Evolutionary conservation across 805 yeast species (phyloP).

Genomic region (Metschnikowia lunata): DNA sequence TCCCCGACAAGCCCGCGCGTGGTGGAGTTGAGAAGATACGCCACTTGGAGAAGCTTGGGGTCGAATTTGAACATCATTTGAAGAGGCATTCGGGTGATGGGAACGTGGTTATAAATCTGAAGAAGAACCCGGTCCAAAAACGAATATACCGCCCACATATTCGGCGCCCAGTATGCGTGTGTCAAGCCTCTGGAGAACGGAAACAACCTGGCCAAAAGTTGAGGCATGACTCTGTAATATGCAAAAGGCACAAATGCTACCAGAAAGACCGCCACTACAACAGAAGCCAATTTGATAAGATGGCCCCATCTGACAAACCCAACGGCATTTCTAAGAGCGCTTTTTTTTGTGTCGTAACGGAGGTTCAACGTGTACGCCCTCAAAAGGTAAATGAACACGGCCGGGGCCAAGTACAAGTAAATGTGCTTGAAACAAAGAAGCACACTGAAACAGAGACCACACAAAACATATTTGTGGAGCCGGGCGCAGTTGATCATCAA

Average conservation of each 20-base stretch:
- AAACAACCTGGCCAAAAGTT: slow-evolving; percentile 67
- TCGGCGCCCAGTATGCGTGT: slow-evolving; percentile 99
- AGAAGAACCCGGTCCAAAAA: slow-evolving; percentile 69
- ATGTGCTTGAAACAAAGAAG: slow-evolving; percentile 93
- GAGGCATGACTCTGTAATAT: slow-evolving; percentile 55
- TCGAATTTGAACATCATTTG: slow-evolving; percentile 42
- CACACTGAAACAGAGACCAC: slow-evolving; percentile 68
- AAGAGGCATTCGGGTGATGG: slow-evolving; percentile 28
- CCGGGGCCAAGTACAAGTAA: slow-evolving; percentile 89
- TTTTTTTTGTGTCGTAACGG: slow-evolving; percentile 22
- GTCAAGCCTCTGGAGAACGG: slow-evolving; percentile 95
- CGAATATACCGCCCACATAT: slow-evolving; percentile 93
- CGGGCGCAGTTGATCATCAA: slow-evolving; percentile 71
- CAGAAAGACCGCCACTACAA: slow-evolving; percentile 57
- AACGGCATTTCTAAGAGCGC: slow-evolving; percentile 24
- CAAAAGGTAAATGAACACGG: slow-evolving; percentile 75
- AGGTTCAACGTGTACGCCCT: slow-evolving; percentile 65
- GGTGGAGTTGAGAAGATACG: slow-evolving; percentile 26
- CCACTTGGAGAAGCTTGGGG: slow-evolving; percentile 35
- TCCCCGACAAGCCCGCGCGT: slow-evolving; percentile 94
- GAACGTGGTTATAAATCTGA: slow-evolving; percentile 35
- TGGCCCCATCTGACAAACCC: slow-evolving; percentile 51
- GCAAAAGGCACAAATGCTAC: slow-evolving; percentile 79
- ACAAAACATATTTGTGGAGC: slow-evolving; percentile 47
- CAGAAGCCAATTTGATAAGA: slow-evolving; percentile 55